These are phyloP conservation scores for Fonsecaea pugnacius DNA, from an alignment of 2,329 filamentous ascomycete genomes.

Conservation along the genomic window DNA sequence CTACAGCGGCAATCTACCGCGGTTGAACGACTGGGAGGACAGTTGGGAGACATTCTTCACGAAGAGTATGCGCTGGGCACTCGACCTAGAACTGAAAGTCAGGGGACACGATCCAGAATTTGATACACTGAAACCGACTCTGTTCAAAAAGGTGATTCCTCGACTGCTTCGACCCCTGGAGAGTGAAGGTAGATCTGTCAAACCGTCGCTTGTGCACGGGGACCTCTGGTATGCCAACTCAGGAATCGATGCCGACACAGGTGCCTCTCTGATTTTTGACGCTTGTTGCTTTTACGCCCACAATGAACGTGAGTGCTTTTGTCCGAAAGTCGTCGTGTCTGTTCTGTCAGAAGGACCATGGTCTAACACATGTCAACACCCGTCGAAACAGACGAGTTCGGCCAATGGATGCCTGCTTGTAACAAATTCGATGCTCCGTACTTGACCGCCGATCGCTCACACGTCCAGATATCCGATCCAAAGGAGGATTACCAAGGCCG, in stretches of 20 bases:
- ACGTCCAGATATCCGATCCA: background rate
- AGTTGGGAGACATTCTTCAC: constrained; percentile 49
- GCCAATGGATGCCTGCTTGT: constrained; percentile 3
- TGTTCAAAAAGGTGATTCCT: constrained; percentile 42
- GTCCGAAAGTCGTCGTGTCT: too few relatives aligned
- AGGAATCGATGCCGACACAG: constrained; percentile 41
- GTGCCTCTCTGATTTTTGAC: constrained; percentile 45
- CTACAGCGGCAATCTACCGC: constrained; percentile 40
- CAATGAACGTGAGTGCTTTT: constrained; percentile 40
- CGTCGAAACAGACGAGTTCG: constrained; percentile 2
- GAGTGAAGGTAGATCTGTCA: constrained; percentile 36
- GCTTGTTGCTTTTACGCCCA: constrained; percentile 47
- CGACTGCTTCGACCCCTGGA: constrained; percentile 37
- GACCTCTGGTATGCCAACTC: constrained; percentile 51
- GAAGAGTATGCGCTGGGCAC: constrained; percentile 40
- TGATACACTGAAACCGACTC: constrained; percentile 32
- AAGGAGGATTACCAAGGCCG: constrained; percentile 3
- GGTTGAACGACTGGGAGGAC: constrained; percentile 42
- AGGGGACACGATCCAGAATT: constrained; percentile 43
- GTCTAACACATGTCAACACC: too few relatives aligned
- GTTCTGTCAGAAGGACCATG: too few relatives aligned
- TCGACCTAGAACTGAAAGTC: constrained; percentile 39
- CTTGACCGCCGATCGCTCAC: background rate
- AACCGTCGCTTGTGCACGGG: constrained; percentile 45
- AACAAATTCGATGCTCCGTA: constrained; percentile 3